phyloP scores from a whole-genome alignment of 345 rosid species.

The Moringa oleifera region DNA sequence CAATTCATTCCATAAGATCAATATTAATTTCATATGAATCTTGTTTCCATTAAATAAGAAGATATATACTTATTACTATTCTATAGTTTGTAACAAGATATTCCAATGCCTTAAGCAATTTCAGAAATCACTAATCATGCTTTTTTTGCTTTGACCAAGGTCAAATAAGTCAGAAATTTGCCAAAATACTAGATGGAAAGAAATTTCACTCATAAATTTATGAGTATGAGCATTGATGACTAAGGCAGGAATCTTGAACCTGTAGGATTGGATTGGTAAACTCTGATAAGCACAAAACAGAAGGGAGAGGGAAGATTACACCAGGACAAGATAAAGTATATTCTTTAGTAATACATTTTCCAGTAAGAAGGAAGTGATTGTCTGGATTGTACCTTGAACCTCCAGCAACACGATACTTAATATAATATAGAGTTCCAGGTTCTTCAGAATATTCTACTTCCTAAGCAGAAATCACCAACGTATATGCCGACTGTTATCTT shows the following conservation, averaged over 20 bases:
- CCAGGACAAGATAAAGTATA: not conserved
- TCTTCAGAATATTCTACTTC: conserved; percentile 99
- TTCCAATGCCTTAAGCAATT: not conserved
- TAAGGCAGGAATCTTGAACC: too few species aligned
- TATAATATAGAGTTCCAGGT: conserved; percentile 73
- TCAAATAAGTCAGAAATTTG: too few species aligned
- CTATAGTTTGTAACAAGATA: not conserved
- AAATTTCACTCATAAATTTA: not conserved
- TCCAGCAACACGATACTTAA: conserved; percentile 96
- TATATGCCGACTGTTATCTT: not conserved
- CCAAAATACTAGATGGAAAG: not conserved
- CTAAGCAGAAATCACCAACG: conserved; percentile 26
- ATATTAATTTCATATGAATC: not conserved
- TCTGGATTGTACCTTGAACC: conserved; percentile 50
- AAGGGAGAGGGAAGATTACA: not conserved
- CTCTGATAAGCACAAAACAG: not conserved
- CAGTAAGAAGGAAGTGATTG: too few species aligned
- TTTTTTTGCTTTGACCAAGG: not conserved
- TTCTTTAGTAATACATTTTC: not conserved
- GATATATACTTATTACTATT: not conserved
- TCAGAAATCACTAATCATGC: not conserved
- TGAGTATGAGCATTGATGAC: too few species aligned
- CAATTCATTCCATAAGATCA: too few species aligned
- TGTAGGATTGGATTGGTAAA: too few species aligned
- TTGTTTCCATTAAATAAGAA: too few species aligned